Percentiles rank a stretch among this genome's conserved stretches.
These are phyloP conservation scores for Pythium volutum DNA, from an alignment of 352 stramenopile genomes.

Conservation along the genomic window DNA sequence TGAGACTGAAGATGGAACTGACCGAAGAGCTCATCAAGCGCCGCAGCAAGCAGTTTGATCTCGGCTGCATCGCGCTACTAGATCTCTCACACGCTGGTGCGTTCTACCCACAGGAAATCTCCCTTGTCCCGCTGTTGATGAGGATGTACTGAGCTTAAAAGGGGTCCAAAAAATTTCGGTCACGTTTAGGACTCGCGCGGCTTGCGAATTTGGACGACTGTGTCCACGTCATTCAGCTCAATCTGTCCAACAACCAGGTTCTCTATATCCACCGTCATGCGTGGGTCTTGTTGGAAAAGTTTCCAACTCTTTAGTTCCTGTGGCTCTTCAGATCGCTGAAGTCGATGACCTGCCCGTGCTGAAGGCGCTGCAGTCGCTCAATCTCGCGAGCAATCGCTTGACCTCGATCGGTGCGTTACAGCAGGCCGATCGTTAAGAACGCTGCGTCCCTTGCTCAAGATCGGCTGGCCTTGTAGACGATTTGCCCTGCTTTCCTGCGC, in stretches of 20 bases:
- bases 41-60: slow-evolving; percentile 72
- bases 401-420: slow-evolving; percentile 35
- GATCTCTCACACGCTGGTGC: slow-evolving; percentile 49
- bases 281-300: not conserved
- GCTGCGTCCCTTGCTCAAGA: no score
- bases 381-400: slow-evolving; percentile 51
- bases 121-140: no score
- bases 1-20: slow-evolving; percentile 45
- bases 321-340: slow-evolving; percentile 33
- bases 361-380: slow-evolving; percentile 36
- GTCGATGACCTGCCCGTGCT: slow-evolving; percentile 48
- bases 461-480: no score
- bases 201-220: slow-evolving; percentile 46
- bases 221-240: slow-evolving; percentile 53
- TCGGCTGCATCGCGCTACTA: slow-evolving; percentile 59
- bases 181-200: slow-evolving; percentile 22
- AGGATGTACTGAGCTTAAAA: no score
- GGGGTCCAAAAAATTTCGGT: not conserved
- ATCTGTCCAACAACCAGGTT: slow-evolving; percentile 54
- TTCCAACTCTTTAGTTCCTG: not conserved
- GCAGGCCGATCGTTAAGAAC: not conserved
- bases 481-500: slow-evolving; percentile 33
- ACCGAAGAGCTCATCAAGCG: slow-evolving; percentile 63
- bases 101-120: not conserved
- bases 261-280: not conserved